Base-by-base conservation (phyloP, 176 grass and related monocot genomes). In the Oryza longistaminata region DNA sequence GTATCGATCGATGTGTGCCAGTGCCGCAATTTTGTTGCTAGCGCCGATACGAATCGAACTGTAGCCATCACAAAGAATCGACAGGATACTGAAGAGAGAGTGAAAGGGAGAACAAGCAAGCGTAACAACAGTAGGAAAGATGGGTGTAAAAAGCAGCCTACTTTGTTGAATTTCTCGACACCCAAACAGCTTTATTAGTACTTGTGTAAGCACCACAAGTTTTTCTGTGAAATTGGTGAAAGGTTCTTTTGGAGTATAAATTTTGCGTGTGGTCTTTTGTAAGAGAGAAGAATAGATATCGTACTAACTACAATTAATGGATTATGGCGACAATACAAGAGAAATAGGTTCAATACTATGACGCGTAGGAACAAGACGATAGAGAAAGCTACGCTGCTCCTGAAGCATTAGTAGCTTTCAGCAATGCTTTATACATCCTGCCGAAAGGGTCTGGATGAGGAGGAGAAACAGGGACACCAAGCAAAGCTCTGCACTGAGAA, bases 161-260 rank as follows among this genome's bases (percentile, higher is more conserved):
- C 68, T 83, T 83, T 35, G 74, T 88, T 74, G 75, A 88, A 58
- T 45, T 19, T n/a, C 7, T 43, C 43, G 75, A 9, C 21, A 7
- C 21, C 74, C 58, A 11, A 11, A 3, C 44, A 15, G 43, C 67
- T 72, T 61, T 5, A 58, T 9, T 31, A 31, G 29, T 31, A 31
- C 29, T 8, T 27, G n/a, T 11, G 16, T 31, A 73, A 46, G 71
- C 46, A 24, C 2, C 52, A 37, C 67, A 26, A 14, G 17, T 35
- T 66, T 42, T 21, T 27, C 3, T 27, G 10, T 31, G 29, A 31
- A 3, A 25, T 49, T 37, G 75, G 55, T 49, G 53, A 74, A 65
- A 48, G 39, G 37, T 4, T 15, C 25, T 29, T 75, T 13, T 15
- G 21, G 35, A 62, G 37, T 52, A 64, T 25, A 9, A 24, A 24